phyloP scores from a whole-genome alignment of 805 yeast species.

The Candida namnaoensis region DNA sequence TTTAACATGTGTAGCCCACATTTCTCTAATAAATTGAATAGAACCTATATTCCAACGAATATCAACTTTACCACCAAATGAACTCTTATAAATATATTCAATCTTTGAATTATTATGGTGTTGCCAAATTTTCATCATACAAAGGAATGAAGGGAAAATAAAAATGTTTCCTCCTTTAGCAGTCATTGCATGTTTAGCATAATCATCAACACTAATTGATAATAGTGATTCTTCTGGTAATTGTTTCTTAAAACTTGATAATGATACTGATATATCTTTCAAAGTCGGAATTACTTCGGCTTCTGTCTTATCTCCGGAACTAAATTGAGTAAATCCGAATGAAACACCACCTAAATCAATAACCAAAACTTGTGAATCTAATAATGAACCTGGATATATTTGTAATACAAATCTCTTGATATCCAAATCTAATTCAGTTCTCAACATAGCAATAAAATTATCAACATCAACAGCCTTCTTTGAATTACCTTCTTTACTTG shows the following conservation, averaged over 20 bases:
- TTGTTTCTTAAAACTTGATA: conserved; percentile 49
- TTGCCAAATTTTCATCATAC: conserved; percentile 74
- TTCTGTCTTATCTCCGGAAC: conserved; percentile 27
- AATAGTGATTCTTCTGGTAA: conserved; percentile 40
- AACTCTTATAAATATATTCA: conserved; percentile 59
- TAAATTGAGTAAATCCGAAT: conserved; percentile 43
- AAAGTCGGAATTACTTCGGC: conserved; percentile 54
- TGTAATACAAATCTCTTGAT: conserved; percentile 51
- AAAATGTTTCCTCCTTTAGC: conserved; percentile 78
- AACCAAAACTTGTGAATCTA: conserved; percentile 69
- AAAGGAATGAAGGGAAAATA: conserved; percentile 65
- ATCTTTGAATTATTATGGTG: conserved; percentile 40
- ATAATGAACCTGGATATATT: conserved; percentile 75
- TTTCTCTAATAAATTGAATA: conserved; percentile 80
- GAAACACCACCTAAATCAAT: conserved; percentile 44
- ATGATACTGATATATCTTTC: conserved; percentile 55
- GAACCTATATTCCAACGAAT: conserved; percentile 93
- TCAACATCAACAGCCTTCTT: conserved; percentile 15
- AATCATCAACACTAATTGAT: conserved; percentile 41
- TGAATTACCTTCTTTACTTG: too few relatives aligned
- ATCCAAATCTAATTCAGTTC: conserved; percentile 59
- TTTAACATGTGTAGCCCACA: conserved; percentile 81
- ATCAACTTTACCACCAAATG: conserved; percentile 85
- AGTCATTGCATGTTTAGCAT: conserved; percentile 42
- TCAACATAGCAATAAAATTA: conserved; percentile 30